Percentiles rank a stretch among this genome's conserved stretches.
These are phyloP conservation scores for Ensete ventricosum DNA, from an alignment of 176 grass and related monocot genomes.

Conservation along the genomic window DNA sequence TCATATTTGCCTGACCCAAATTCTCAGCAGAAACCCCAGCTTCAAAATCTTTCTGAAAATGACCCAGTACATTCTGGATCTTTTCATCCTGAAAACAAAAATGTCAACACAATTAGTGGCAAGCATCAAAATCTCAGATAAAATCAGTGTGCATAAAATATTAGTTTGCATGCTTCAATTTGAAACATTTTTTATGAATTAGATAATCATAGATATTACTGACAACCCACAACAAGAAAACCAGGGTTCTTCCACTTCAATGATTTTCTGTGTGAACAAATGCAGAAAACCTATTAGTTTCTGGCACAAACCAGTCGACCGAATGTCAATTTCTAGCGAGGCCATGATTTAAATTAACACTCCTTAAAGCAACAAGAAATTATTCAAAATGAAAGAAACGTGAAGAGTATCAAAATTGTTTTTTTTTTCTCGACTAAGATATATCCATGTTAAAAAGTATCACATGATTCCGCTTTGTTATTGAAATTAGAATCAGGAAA, in stretches of 20 bases:
- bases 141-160: neutral
- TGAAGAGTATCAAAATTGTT: too few relatives aligned
- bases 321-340: too few relatives aligned
- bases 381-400: too few relatives aligned
- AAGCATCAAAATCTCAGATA: constrained; percentile 13
- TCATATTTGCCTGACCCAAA: constrained; percentile 56
- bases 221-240: neutral
- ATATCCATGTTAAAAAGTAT: neutral
- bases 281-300: too few relatives aligned
- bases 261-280: too few relatives aligned
- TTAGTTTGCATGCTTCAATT: too few relatives aligned
- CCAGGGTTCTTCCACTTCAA: neutral
- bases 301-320: too few relatives aligned
- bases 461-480: neutral
- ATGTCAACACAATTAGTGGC: constrained; percentile 11
- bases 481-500: neutral
- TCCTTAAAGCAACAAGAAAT: too few relatives aligned
- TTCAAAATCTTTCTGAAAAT: constrained; percentile 92
- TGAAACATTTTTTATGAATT: neutral
- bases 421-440: too few relatives aligned
- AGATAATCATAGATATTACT: neutral
- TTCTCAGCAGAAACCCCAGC: constrained; percentile 80
- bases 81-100: constrained; percentile 66
- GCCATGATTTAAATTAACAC: too few relatives aligned
- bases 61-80: constrained; percentile 62